Base-by-base conservation (phyloP, 116 monocot species). In the Posidonia oceanica region DNA sequence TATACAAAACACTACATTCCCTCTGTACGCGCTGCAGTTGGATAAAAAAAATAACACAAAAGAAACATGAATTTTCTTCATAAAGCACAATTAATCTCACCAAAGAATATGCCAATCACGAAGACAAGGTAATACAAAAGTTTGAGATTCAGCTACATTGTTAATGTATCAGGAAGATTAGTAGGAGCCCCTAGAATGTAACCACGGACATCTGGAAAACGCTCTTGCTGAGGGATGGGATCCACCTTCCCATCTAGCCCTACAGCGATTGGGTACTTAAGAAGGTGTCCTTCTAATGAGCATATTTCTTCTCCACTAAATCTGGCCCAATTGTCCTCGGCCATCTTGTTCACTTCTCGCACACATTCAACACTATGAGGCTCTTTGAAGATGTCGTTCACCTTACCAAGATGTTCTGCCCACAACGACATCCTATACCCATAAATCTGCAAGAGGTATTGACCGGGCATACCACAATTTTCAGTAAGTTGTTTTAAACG, bases 351-450 rank as follows among this genome's bases (percentile, higher is more conserved):
- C 51, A 86, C 87, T 42, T 39, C 54, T 63, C 51, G 75, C 7
- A 86, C 87, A 29, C 90, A 90, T 11, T 82, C 87, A 18, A 82
- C 16, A 42, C 76, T 68, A 0, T 78, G 51, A 7, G 90, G 90
- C 61, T 86, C 67, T 52, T 76, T 71, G 77, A 84, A 90, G 58
- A 63, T 63, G 36, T 75, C 80, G 29, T 86, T 71, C 11, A 83
- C 75, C 61, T 29, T 52, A 4, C 84, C 86, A 0, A 86, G 69
- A 71, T 96, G 96, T 76, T 96, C 96, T 11, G 84, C 83, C 96
- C 96, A 96, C 39, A 96, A 66, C 0, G 96, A 96, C 88, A 78
- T 96, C 69, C 96, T 79, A 76, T 96, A 96, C 7, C 96, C 91
- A 68, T 88, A 89, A 38, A 91, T 76, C 95, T 95, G 75, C 38